phyloP scores from a whole-genome alignment of 108 stramenopile genomes.

The Fragilaria crotonensis region DNA sequence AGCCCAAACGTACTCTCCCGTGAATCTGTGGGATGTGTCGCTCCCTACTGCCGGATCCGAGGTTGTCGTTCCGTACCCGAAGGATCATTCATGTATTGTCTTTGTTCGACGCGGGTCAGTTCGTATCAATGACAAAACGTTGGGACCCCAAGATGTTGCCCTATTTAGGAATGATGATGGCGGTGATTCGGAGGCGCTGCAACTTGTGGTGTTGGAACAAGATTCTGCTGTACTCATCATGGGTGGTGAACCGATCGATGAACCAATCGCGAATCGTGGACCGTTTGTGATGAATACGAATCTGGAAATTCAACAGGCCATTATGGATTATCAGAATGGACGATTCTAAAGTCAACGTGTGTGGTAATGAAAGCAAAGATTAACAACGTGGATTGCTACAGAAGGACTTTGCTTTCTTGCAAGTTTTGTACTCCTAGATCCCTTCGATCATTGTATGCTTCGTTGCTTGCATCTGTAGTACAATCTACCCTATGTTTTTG shows the following conservation, averaged over 20 bases:
- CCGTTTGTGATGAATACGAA: conserved; percentile 94
- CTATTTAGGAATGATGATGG: conserved; percentile 43
- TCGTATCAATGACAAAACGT: conserved; percentile 27
- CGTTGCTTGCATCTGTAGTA: no score
- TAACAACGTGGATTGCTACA: no score
- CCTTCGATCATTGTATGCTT: no score
- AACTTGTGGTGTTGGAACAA: conserved; percentile 27
- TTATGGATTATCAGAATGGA: conserved; percentile 66
- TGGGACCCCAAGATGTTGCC: conserved; percentile 77
- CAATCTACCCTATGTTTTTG: no score
- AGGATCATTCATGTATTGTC: conserved; percentile 64
- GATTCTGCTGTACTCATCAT: conserved; percentile 64
- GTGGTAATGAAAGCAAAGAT: no score
- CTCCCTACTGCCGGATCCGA: conserved; percentile 30
- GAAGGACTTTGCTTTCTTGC: no score
- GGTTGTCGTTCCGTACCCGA: conserved; percentile 59
- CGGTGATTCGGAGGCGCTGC: conserved; percentile 35
- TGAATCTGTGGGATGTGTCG: conserved; percentile 73
- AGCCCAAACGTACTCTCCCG: conserved; percentile 73
- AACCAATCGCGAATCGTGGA: conserved; percentile 86
- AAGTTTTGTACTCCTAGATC: no score
- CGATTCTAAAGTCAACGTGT: background rate
- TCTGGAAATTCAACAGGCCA: conserved; percentile 77
- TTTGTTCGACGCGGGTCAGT: conserved; percentile 64
- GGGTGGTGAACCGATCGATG: conserved; percentile 70